Percentiles rank a stretch among this genome's conserved stretches.
Evolutionary conservation across 495 filamentous ascomycete genomes (phyloP).

Genomic region (Hypoxylon lenormandii): DNA sequence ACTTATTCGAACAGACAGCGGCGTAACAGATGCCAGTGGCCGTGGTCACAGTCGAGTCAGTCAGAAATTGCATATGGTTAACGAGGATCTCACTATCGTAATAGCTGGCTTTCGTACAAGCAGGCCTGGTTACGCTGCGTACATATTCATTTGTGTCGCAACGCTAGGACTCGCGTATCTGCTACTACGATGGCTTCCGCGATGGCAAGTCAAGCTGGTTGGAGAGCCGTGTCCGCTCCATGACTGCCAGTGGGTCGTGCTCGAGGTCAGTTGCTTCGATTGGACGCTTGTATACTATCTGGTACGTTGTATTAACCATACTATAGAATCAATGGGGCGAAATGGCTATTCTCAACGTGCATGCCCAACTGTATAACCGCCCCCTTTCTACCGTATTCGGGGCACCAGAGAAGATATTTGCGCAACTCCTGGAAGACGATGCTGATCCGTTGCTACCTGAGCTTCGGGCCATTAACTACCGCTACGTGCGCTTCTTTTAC

Average conservation of each 20-base stretch:
- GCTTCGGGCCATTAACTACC: conserved; percentile 84
- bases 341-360: conserved; percentile 76
- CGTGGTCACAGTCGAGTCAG: conserved; percentile 70
- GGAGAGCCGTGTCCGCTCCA: conserved; percentile 74
- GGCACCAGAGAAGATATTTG: conserved; percentile 66
- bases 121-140: conserved; percentile 71
- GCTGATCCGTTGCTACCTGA: conserved; percentile 80
- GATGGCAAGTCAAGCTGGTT: conserved; percentile 81
- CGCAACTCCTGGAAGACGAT: conserved; percentile 78
- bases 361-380: conserved; percentile 76
- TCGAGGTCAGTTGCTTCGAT: conserved; percentile 69
- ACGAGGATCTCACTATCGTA: conserved; percentile 92
- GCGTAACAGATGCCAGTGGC: conserved; percentile 69
- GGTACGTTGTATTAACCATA: conserved; percentile 39
- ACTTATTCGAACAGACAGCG: conserved; percentile 73
- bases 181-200: conserved; percentile 87
- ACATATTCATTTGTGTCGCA: conserved; percentile 73
- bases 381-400: conserved; percentile 90
- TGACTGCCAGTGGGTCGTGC: conserved; percentile 87
- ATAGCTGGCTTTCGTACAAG: conserved; percentile 90
- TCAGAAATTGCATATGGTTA: conserved; percentile 92
- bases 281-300: conserved; percentile 2
- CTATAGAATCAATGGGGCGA: conserved; percentile 90
- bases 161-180: conserved; percentile 85
- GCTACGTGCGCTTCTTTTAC: conserved; percentile 92